These are phyloP conservation scores for Colletotrichum aenigma DNA, from an alignment of 2,329 filamentous ascomycete genomes.

Conservation along the genomic window DNA sequence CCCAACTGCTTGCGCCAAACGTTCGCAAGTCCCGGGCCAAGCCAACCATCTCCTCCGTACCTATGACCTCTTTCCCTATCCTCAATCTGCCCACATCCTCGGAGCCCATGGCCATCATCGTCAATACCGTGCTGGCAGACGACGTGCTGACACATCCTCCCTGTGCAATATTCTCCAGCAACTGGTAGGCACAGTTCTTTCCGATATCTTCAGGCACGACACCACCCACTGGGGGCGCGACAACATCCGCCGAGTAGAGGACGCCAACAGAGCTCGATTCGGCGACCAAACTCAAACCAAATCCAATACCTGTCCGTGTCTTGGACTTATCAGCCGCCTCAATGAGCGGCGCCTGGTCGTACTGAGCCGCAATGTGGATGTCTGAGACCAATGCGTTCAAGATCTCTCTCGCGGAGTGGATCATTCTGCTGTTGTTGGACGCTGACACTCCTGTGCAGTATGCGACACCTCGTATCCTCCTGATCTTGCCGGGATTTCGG, in stretches of 20 bases:
- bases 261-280: conserved; percentile 85
- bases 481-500: conserved; percentile 82
- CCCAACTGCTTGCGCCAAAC: conserved; percentile 94
- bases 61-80: conserved; percentile 81
- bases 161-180: conserved; percentile 80
- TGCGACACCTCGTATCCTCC: conserved; percentile 88
- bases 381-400: conserved; percentile 87
- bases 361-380: conserved; percentile 86
- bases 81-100: conserved; percentile 92
- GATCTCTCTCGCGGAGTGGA: conserved; percentile 84
- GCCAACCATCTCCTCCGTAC: conserved; percentile 78
- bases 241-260: conserved; percentile 86
- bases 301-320: conserved; percentile 82
- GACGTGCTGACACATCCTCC: conserved; percentile 81
- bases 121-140: conserved; percentile 76
- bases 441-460: conserved; percentile 92
- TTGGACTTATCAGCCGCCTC: conserved; percentile 61
- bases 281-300: conserved; percentile 88
- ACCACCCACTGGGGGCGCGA: conserved; percentile 77
- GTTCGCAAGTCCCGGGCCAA: conserved; percentile 83
- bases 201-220: conserved; percentile 90
- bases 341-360: conserved; percentile 69
- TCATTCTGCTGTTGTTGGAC: conserved; percentile 94
- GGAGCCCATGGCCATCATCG: conserved; percentile 96
- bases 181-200: conserved; percentile 83